A percentile compares a stretch with the other conserved stretches of the same genome.
These are phyloP conservation scores for Gymnopilus dilepis DNA, from an alignment of 768 basidiomycete species.

Conservation along the genomic window DNA sequence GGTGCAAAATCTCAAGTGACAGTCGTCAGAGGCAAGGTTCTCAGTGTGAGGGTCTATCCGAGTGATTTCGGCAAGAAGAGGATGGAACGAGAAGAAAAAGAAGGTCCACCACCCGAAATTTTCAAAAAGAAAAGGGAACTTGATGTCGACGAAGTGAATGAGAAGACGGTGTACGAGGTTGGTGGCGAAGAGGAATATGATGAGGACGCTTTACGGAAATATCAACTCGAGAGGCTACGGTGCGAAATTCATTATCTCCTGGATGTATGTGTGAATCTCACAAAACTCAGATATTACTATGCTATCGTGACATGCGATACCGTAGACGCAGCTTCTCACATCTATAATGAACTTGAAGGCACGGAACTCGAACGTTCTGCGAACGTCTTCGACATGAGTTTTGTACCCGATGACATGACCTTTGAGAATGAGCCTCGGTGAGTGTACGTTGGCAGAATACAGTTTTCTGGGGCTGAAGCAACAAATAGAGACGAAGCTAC, in stretches of 20 bases:
- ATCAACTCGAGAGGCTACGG: slow-evolving; percentile 93
- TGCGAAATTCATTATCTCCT: slow-evolving; percentile 40
- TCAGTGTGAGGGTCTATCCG: slow-evolving; percentile 87
- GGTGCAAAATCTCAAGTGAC: slow-evolving; percentile 23
- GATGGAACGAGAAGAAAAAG: slow-evolving; percentile 83
- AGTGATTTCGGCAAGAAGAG: slow-evolving; percentile 91
- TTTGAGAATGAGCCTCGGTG: slow-evolving; percentile 83
- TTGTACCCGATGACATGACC: slow-evolving; percentile 87
- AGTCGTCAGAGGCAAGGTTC: slow-evolving; percentile 66
- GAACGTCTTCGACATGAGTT: slow-evolving; percentile 94
- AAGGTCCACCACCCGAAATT: slow-evolving; percentile 87
- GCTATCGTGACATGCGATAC: slow-evolving; percentile 91
- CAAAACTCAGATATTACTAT: slow-evolving; percentile 81
- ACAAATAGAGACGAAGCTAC: slow-evolving; percentile 80
- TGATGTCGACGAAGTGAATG: slow-evolving; percentile 59
- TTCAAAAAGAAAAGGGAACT: slow-evolving; percentile 65
- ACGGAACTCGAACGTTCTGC: slow-evolving; percentile 97
- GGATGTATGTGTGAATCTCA: background rate
- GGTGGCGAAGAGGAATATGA: slow-evolving; percentile 82
- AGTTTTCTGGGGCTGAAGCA: background rate
- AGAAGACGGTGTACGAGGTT: slow-evolving; percentile 66
- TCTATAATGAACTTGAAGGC: slow-evolving; percentile 87
- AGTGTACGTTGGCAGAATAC: background rate
- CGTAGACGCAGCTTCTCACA: slow-evolving; percentile 73
- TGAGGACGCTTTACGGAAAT: slow-evolving; percentile 84